Conservation (phyloP, 345 rosid species). For the Moringa oleifera region DNA sequence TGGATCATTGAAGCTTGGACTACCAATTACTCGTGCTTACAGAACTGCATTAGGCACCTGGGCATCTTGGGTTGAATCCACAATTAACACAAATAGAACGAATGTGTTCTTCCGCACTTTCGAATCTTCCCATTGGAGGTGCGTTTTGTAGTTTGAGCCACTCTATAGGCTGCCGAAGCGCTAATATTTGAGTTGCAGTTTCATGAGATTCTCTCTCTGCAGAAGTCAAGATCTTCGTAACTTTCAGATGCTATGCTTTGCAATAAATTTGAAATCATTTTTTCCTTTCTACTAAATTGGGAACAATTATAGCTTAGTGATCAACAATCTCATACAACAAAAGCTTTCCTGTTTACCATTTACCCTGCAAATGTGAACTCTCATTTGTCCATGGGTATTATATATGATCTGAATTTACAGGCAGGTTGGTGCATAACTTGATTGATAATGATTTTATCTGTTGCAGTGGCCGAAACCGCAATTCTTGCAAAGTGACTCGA, state of each 20-base stretch:
- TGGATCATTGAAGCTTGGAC: conserved; percentile 47
- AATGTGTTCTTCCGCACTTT: conserved; percentile 56
- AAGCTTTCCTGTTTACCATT: no score
- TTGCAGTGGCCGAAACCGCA: conserved; percentile 35
- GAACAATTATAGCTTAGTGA: no score
- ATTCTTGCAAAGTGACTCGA: conserved; percentile 52
- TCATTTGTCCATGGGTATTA: no score
- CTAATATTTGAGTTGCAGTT: no score
- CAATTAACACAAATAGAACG: conserved; percentile 38
- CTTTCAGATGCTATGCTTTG: no score
- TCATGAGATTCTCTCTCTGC: no score
- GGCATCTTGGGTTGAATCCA: conserved; percentile 47
- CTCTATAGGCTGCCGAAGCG: not conserved
- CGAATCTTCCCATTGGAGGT: conserved; percentile 78
- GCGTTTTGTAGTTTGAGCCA: conserved; percentile 1
- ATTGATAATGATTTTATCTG: conserved; percentile 13
- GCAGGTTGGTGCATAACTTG: not conserved
- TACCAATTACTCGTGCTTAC: conserved; percentile 37
- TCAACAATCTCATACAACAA: no score
- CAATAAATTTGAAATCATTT: no score
- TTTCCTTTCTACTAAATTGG: no score
- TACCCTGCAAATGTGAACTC: no score
- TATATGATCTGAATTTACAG: no score
- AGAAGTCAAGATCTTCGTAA: no score
- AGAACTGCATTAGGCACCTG: conserved; percentile 35